A percentile compares a stretch with the other conserved stretches of the same genome.
Evolutionary conservation across 2,329 filamentous ascomycete species (phyloP).

Genomic region (Pseudogymnoascus sp.): DNA sequence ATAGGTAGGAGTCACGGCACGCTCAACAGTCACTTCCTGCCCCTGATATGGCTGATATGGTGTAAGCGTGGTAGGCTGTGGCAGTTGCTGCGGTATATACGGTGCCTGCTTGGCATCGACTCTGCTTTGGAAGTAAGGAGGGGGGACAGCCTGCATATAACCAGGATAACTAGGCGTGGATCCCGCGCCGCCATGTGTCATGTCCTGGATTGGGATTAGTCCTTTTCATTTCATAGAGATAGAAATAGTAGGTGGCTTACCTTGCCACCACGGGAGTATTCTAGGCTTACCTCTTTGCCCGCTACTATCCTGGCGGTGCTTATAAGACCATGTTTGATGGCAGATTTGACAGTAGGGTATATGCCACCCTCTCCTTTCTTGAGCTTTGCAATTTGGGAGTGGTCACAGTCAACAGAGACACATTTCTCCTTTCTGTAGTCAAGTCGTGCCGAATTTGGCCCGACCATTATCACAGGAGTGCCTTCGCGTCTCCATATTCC

Average conservation of each 20-base stretch:
- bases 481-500: conserved; percentile 19
- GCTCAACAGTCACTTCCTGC: background rate
- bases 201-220: background rate
- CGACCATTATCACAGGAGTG: conserved; percentile 15
- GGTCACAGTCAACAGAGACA: conserved; percentile 15
- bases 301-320: conserved; percentile 7
- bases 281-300: background rate
- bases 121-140: background rate
- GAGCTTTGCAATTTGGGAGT: conserved; percentile 19
- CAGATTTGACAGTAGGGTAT: conserved; percentile 5
- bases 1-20: background rate
- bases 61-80: too few species aligned
- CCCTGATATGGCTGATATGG: background rate
- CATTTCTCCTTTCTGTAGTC: conserved; percentile 12
- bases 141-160: background rate
- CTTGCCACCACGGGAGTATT: background rate
- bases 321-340: background rate
- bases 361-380: conserved; percentile 8
- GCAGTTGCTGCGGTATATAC: background rate
- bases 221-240: background rate
- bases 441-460: conserved; percentile 13
- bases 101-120: background rate
- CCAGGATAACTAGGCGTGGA: background rate
- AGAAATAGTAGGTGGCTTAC: background rate
- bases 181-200: background rate